Evolutionary conservation across 2,329 filamentous ascomycete species (phyloP), one percentile per base, ranked within the genome.

Genomic region (Aplosporella prunicola): DNA sequence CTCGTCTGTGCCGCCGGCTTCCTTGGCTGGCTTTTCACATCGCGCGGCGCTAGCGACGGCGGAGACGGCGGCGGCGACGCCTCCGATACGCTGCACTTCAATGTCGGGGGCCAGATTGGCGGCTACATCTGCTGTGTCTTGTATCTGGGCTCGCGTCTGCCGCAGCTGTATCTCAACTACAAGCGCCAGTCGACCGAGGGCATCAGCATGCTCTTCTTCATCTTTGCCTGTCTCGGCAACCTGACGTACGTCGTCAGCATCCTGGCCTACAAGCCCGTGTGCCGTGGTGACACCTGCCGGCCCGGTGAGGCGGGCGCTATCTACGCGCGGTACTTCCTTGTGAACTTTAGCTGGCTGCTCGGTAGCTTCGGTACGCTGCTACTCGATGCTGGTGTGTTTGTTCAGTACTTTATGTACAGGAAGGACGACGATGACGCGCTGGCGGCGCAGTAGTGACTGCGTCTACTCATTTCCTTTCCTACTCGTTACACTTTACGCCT

Each of bases 141-240:
- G 5, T 96, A 98, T 54, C 82, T 96, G 9, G 85, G 85, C 15
- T 91, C 83, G 1, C 81, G 91, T 7, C 63, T 96, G 5, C 91
- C 91, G 0, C 91, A 98, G 63, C 70, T 98, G 2, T 69, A 95
- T 6, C 75, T 96, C 36, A 98, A 96, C 61, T 93, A 85, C 66
- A 77, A 84, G 14, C 80, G 91, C 45, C 93, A 93, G 64, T 88
- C 81, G 28, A 95, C 88, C 1, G 88, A 96, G 39, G 91, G 91
- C 3, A 80, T 98, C 14, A 89, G 83, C 46, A 78, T 95, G 64
- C 72, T 96, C 9, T 98, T 96, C 63, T 96, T 96, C 66, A 68
- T 96, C 15, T 96, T 98, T 57, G 91, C 91, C 4, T 96, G 89
- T 55, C 76, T 96, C 5, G 91, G 91, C 2, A 98, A 98, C 57